phyloP scores from a whole-genome alignment of 1,139 yeast genomes.

The Groenewaldozyma sp. region DNA sequence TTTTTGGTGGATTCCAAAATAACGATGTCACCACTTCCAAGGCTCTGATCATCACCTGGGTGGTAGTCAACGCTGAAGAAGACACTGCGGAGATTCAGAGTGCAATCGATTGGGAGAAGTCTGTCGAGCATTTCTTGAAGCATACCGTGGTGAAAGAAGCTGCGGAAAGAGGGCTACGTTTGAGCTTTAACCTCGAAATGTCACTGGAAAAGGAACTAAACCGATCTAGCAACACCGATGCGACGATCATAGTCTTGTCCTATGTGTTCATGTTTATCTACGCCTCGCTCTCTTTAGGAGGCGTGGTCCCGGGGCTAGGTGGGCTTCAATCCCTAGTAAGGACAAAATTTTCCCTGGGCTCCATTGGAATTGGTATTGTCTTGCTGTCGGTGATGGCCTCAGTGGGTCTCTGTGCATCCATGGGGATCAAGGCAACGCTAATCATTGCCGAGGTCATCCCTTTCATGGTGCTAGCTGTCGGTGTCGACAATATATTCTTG shows the following conservation, averaged over 20 bases:
- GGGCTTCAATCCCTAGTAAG: constrained; percentile 35
- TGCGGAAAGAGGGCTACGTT: constrained; percentile 39
- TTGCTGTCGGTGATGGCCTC: constrained; percentile 70
- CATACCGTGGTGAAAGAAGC: constrained; percentile 35
- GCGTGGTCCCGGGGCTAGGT: constrained; percentile 32
- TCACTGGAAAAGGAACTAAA: constrained; percentile 79
- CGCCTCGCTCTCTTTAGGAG: constrained; percentile 76
- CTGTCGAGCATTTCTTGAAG: constrained; percentile 47
- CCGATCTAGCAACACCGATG: constrained; percentile 73
- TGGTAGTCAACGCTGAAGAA: constrained; percentile 39
- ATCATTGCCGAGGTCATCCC: constrained; percentile 97
- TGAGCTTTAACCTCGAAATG: constrained; percentile 73
- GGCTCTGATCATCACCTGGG: constrained; percentile 69
- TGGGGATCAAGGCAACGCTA: constrained; percentile 76
- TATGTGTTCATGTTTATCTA: constrained; percentile 85
- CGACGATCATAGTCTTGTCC: constrained; percentile 58
- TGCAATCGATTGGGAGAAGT: constrained; percentile 58
- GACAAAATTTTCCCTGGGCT: constrained; percentile 67
- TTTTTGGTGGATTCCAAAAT: constrained; percentile 49
- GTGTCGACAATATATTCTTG: constrained; percentile 86
- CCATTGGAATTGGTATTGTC: constrained; percentile 74
- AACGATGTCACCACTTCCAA: constrained; percentile 45
- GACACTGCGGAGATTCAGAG: constrained; percentile 33
- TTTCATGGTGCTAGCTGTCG: constrained; percentile 85
- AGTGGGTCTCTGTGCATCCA: constrained; percentile 59